Conservation (phyloP, 352 stramenopile genomes). For the Phytophthora capsici region DNA sequence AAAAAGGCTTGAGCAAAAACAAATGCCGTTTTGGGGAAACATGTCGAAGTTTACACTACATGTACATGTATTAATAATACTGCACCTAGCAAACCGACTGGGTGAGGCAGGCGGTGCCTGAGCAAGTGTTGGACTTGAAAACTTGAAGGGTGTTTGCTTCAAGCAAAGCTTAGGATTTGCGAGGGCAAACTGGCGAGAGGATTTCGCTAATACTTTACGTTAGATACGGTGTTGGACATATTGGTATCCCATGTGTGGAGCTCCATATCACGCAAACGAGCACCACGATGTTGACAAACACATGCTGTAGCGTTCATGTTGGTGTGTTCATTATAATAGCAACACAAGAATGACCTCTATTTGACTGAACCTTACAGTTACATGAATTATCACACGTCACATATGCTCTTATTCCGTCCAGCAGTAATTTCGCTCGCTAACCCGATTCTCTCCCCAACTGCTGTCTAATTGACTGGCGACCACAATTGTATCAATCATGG, state of each 20-base stretch:
- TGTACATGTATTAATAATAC: no score
- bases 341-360: no score
- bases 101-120: background rate
- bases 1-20: no score
- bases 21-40: no score
- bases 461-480: slow-evolving; percentile 26
- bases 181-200: background rate
- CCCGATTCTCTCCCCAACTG: slow-evolving; percentile 6
- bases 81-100: no score
- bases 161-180: background rate
- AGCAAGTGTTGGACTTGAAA: background rate
- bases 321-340: no score
- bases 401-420: slow-evolving; percentile 20
- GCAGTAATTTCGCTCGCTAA: background rate
- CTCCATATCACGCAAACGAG: no score
- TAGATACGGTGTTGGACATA: background rate
- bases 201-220: background rate
- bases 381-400: slow-evolving; percentile 23
- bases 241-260: no score
- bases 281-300: no score
- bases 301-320: no score
- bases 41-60: background rate
- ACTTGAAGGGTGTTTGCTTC: background rate
- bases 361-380: no score
- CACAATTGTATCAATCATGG: slow-evolving; percentile 55